Conservation (phyloP, 805 yeast genomes). For the Lachancea mirantina region DNA sequence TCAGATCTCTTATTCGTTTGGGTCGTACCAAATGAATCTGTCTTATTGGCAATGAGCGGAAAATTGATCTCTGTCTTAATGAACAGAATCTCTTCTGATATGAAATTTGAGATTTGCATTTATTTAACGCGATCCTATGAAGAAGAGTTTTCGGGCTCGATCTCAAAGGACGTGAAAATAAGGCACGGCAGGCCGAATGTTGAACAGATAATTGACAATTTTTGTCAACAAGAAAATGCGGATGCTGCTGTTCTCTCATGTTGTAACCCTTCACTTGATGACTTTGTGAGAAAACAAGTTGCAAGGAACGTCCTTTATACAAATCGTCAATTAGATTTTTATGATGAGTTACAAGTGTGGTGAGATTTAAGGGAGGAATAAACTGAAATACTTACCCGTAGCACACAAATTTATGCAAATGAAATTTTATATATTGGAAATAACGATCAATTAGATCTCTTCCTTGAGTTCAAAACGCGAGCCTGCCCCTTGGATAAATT, state of each 20-base stretch:
- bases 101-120: slow-evolving; percentile 1
- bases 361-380: no score
- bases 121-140: slow-evolving; percentile 9
- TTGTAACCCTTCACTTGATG: slow-evolving; percentile 10
- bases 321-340: slow-evolving; percentile 6
- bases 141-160: not conserved
- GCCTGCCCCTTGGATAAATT: no score
- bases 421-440: no score
- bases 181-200: slow-evolving; percentile 7
- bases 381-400: no score
- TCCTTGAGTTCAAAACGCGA: no score
- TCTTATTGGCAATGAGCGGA: slow-evolving; percentile 4
- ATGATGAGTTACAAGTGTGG: slow-evolving; percentile 13
- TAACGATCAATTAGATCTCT: no score
- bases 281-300: slow-evolving; percentile 5
- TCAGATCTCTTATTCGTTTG: slow-evolving; percentile 6
- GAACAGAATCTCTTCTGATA: not conserved
- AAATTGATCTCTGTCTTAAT: not conserved
- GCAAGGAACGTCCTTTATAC: slow-evolving; percentile 3
- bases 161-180: slow-evolving; percentile 4
- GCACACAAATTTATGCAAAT: no score
- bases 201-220: slow-evolving; percentile 2
- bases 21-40: slow-evolving; percentile 9
- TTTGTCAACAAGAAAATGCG: slow-evolving; percentile 3
- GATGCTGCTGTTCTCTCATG: slow-evolving; percentile 9